A percentile compares a stretch with the other conserved stretches of the same genome.
Conservation (phyloP, 495 filamentous ascomycete genomes). For the Thermothielavioides terrestris region DNA sequence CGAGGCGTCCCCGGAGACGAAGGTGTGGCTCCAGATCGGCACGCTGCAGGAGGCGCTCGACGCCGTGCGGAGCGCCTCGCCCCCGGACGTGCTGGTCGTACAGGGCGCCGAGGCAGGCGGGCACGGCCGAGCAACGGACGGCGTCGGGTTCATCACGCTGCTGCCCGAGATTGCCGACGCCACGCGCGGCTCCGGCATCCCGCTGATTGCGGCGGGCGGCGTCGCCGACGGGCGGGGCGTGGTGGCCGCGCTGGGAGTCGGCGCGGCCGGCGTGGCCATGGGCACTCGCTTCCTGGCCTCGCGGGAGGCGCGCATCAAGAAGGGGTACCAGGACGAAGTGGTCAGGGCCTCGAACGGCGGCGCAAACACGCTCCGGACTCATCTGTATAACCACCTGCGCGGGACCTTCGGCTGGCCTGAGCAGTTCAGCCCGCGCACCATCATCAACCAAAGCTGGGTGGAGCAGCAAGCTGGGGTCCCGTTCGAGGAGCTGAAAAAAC, state of each 20-base stretch:
- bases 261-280: constrained; percentile 90
- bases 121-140: constrained; percentile 73
- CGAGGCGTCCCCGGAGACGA: constrained; percentile 48
- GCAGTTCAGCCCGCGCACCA: constrained; percentile 51
- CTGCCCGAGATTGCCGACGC: constrained; percentile 72
- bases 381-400: constrained; percentile 60
- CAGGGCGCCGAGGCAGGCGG: constrained; percentile 62
- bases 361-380: constrained; percentile 52
- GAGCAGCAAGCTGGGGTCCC: constrained; percentile 49
- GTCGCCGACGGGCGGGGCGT: constrained; percentile 88
- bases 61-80: constrained; percentile 22
- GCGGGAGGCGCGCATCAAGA: constrained; percentile 75
- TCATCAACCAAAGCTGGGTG: constrained; percentile 52
- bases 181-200: constrained; percentile 55
- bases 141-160: constrained; percentile 85
- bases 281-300: constrained; percentile 87
- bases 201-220: constrained; percentile 87
- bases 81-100: constrained; percentile 60
- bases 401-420: constrained; percentile 63
- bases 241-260: constrained; percentile 74
- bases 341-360: constrained; percentile 60
- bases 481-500: constrained; percentile 50
- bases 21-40: constrained; percentile 68
- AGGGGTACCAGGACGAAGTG: constrained; percentile 83
- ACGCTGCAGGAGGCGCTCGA: constrained; percentile 48